Evolutionary conservation across 352 stramenopile species (phyloP), one percentile per base, ranked within the genome.

Genomic region (Pythium sukuiense): DNA sequence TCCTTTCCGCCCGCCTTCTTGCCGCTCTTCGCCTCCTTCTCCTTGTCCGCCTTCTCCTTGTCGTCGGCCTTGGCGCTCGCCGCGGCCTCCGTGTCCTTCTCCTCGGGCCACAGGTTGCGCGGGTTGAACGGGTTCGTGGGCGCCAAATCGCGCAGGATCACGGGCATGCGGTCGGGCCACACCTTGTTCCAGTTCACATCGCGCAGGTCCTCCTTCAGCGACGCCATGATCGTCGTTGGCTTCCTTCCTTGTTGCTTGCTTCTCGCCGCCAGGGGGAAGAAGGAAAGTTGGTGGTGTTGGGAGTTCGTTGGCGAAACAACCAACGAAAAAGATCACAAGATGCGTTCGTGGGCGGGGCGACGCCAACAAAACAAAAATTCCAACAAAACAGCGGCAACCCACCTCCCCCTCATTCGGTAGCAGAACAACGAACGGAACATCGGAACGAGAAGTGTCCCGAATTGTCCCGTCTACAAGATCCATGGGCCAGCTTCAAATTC

Each of bases 121-220:
- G 87, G 87, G 74, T 95, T 93, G 75, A 95, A 95, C 29, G 87
- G 85, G 64, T 95, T 95, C 35, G 81, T 91, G 12, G 87, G 87
- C 61, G 87, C 87, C 59, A 95, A 62, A 52, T 95, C 85, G 30
- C 87, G 87, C 61, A 95, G 74, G 61, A 95, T 95, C 74, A 95
- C 85, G 41, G 87, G 87, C 80, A 95, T 95, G 63, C 87, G 84
- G 73, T 95, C 83, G 12, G 87, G 87, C 81, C 86, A 95, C 49
- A 95, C 74, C 73, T 95, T 95, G 72, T 95, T 85, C 87, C 87
- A 95, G 75, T 93, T 93, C 33, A 95, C 87, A 65, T 93, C 87
- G 72, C 83, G 82, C 79, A 95, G 85, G 29, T 85, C 81, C 56
- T 83, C 86, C 71, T 92, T 95, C 67, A 83, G 75, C 55, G 87